Percentiles rank a stretch among this genome's conserved stretches.
phyloP scores from a whole-genome alignment of 106 monocot genomes.

The Allium cepa region DNA sequence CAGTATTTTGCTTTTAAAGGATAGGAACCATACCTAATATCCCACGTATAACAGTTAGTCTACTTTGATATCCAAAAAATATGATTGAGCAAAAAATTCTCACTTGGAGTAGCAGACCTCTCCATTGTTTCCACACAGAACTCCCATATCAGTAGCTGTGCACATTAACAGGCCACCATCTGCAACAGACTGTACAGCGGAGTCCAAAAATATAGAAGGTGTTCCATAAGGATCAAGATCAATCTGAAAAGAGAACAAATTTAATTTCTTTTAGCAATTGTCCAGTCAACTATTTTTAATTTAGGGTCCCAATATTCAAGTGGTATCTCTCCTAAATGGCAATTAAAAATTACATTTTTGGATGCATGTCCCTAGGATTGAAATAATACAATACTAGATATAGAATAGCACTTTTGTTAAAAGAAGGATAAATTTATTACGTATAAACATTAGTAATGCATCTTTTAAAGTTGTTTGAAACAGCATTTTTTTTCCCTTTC shows the following conservation, averaged over 20 bases:
- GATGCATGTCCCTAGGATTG: too few relatives aligned
- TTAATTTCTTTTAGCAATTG: neutral
- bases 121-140: conserved; percentile 81
- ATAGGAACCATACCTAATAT: conserved; percentile 80
- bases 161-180: conserved; percentile 96
- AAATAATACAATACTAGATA: too few relatives aligned
- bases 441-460: neutral
- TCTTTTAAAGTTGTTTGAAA: neutral
- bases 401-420: too few relatives aligned
- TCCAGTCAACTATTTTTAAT: neutral
- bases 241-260: conserved; percentile 41
- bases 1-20: conserved; percentile 92
- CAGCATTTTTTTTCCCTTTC: too few relatives aligned
- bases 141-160: conserved; percentile 98
- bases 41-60: conserved; percentile 1
- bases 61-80: neutral
- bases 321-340: too few relatives aligned
- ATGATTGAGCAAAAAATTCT: conserved; percentile 13
- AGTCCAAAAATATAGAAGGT: conserved; percentile 85
- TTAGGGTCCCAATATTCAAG: too few relatives aligned
- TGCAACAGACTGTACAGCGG: conserved; percentile 84
- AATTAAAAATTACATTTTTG: too few relatives aligned
- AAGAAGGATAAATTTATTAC: too few relatives aligned
- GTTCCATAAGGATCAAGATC: conserved; percentile 98
- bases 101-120: conserved; percentile 98